A percentile compares a stretch with the other conserved stretches of the same genome.
phyloP scores from a whole-genome alignment of 495 filamentous ascomycete genomes.

The Tuber brumale region DNA sequence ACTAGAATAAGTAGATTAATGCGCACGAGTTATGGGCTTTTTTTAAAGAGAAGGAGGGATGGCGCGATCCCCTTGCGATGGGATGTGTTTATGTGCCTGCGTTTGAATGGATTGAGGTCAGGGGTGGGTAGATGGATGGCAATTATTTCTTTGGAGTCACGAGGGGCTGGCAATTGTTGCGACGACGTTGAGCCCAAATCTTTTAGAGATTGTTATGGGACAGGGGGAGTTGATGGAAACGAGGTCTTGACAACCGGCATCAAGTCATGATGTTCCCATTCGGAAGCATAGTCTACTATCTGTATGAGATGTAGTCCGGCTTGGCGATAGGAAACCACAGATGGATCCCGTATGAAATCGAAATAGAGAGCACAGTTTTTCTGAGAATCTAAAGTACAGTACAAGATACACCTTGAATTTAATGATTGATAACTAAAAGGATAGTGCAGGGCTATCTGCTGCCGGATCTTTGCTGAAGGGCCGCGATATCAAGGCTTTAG shows the following conservation, averaged over 20 bases:
- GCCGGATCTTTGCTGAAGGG: background rate
- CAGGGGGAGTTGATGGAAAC: background rate
- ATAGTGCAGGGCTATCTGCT: background rate
- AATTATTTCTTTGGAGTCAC: constrained; percentile 98
- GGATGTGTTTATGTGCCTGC: too few species aligned
- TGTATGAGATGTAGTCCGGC: too few species aligned
- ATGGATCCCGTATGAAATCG: too few species aligned
- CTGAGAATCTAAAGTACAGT: background rate
- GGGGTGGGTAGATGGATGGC: constrained; percentile 79
- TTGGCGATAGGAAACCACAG: too few species aligned
- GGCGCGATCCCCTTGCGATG: too few species aligned
- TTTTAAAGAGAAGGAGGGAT: too few species aligned
- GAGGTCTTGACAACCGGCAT: background rate
- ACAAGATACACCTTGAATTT: background rate
- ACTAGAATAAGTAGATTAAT: too few species aligned
- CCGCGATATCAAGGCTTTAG: background rate
- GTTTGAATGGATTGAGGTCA: too few species aligned
- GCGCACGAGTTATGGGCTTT: too few species aligned
- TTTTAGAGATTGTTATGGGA: constrained; percentile 21
- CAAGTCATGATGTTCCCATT: too few species aligned
- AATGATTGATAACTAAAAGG: background rate
- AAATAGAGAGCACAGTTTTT: too few species aligned
- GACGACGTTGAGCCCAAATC: constrained; percentile 12
- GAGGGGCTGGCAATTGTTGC: constrained; percentile 18
- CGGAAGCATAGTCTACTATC: too few species aligned